These are phyloP conservation scores for Phytophthora vignae DNA, from an alignment of 352 stramenopile genomes.

Conservation along the genomic window DNA sequence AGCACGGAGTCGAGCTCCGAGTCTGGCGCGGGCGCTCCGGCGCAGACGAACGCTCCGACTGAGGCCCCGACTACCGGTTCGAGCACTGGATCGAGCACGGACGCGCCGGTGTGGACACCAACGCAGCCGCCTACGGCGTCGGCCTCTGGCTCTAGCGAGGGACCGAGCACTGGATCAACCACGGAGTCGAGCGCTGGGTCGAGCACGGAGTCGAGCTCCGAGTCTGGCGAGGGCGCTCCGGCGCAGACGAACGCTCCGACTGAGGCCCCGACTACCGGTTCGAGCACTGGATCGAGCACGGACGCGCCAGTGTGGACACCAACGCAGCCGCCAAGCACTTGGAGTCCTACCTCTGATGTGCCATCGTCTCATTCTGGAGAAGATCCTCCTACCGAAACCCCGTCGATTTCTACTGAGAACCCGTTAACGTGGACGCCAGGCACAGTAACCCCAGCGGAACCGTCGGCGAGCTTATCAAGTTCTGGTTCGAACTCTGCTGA, in stretches of 20 bases:
- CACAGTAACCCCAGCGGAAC: not conserved
- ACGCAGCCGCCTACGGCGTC: not conserved
- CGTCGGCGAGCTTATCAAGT: not conserved
- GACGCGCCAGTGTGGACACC: not conserved
- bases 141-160: not conserved
- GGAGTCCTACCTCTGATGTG: not conserved
- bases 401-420: not conserved
- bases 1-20: not conserved
- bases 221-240: not conserved
- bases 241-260: conserved; percentile 2
- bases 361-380: not conserved
- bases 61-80: not conserved
- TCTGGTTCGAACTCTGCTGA: not conserved
- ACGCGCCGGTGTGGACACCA: not conserved
- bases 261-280: not conserved
- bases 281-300: not conserved
- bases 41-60: not conserved
- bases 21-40: too few species aligned
- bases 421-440: not conserved
- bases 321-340: not conserved
- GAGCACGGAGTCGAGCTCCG: not conserved
- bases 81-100: conserved; percentile 2
- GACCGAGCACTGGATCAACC: not conserved
- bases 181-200: not conserved
- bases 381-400: not conserved